Evolutionary conservation across 208 protist genomes (phyloP).

Genomic region (Porcisia hertigi): DNA sequence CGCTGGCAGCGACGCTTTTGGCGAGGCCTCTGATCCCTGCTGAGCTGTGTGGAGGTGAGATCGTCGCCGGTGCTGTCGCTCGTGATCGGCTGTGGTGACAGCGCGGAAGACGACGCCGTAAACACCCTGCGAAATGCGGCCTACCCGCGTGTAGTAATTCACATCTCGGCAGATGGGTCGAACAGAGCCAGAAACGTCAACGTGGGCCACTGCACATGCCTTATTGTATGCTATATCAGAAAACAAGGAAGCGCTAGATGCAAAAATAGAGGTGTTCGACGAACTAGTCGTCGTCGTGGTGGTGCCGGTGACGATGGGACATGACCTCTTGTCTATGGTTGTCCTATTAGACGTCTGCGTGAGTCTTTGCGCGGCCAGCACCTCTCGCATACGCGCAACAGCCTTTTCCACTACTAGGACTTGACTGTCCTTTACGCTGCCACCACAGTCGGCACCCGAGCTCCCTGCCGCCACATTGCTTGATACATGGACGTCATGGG

Average conservation of each 20-base stretch:
- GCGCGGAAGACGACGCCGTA: constrained; percentile 87
- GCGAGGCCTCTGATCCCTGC: constrained; percentile 1
- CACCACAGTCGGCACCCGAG: neutral
- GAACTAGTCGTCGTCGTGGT: neutral
- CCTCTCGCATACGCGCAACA: constrained; percentile 11
- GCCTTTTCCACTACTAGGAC: constrained; percentile 2
- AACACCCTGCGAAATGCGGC: constrained; percentile 69
- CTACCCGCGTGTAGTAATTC: constrained; percentile 54
- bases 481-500: neutral
- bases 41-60: neutral
- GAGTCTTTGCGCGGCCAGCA: neutral
- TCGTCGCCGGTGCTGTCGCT: constrained; percentile 4
- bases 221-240: constrained; percentile 25
- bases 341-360: neutral
- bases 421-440: neutral
- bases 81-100: constrained; percentile 9
- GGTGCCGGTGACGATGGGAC: neutral
- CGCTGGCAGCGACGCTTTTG: neutral
- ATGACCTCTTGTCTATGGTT: neutral
- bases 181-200: constrained; percentile 41
- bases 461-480: neutral
- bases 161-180: constrained; percentile 58
- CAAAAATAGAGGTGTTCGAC: neutral
- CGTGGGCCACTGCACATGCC: constrained; percentile 16
- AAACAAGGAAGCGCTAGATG: constrained; percentile 15